Evolutionary conservation across 164 flowering plant genomes (phyloP).

Genomic region (Vitis labrusca): DNA sequence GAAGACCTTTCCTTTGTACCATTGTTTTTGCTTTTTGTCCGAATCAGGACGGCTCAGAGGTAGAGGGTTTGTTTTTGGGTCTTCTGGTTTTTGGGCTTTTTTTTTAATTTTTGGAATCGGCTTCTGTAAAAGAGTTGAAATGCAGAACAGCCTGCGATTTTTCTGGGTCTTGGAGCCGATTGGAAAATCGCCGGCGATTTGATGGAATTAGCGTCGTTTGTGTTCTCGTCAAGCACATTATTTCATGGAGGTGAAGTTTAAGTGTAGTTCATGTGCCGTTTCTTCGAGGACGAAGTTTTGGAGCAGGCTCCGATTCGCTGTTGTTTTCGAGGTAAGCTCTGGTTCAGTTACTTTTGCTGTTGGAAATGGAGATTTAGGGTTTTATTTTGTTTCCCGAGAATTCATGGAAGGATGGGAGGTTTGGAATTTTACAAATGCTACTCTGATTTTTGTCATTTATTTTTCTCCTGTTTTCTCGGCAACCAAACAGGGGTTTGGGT

Average conservation of each 20-base stretch:
- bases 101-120: neutral
- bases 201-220: conserved; percentile 41
- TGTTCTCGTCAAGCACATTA: conserved; percentile 7
- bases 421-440: neutral
- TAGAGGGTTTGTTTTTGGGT: too few relatives aligned
- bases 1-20: too few relatives aligned
- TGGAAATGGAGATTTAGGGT: conserved; percentile 4
- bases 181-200: conserved; percentile 44
- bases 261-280: conserved; percentile 28
- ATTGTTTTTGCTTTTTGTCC: too few relatives aligned
- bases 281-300: conserved; percentile 15
- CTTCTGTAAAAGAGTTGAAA: conserved; percentile 16
- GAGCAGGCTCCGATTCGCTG: conserved; percentile 25
- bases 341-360: neutral
- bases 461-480: neutral
- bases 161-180: conserved; percentile 33
- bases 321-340: conserved; percentile 37
- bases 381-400: conserved; percentile 5
- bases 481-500: conserved; percentile 3
- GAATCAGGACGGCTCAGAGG: too few relatives aligned
- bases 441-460: neutral
- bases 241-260: conserved; percentile 55
- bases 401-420: neutral
- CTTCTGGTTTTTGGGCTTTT: neutral
- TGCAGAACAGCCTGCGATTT: conserved; percentile 34